Base-by-base conservation (phyloP, 2,329 filamentous ascomycete genomes). In the Aspergillus fumigatiaffinis region DNA sequence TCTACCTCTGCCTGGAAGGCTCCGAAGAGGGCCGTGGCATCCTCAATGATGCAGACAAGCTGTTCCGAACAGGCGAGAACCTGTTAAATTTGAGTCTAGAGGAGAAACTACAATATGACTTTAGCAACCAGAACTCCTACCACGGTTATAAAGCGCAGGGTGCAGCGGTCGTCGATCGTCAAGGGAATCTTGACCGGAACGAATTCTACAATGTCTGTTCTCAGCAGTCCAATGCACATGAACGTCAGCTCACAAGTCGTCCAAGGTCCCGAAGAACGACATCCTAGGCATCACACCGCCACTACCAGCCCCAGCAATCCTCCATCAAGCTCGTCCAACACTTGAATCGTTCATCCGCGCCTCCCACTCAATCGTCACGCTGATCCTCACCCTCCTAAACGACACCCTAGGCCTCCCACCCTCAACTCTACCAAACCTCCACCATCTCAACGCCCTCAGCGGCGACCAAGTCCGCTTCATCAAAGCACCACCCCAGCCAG, bases 391-490 rank as follows among this genome's bases (percentile, higher is more conserved):
- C 2, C 68, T 77, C 6, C 68, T 84, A 29, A 79, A 81, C 58
- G 61, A 69, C 0, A 74, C 75, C 38, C 73, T 84, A 1, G 67
- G 66, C 1, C 72, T 84, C 3, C 69, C 74, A 3, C 57, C 67
- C 1, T 72, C 72, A 12, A 79, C 74, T 0, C 68, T 84, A 0
- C 59, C 73, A 20, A 69, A 74, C n/a, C 64, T 84, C 4, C 83
- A 84, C 66, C 69, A 73, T 4, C 66, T 81, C 2, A 42, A 69
- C 12, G 66, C 68, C 4, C 50, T 57, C n/a, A 80, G 77, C 23
- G 81, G 81, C 25, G 79, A 83, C 64, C 80, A 82, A 60, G 76
- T 84, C n/a, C 79, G 82, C 38, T 80, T 84, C 65, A 74, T 82
- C 29, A 77, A 76, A 63, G 76, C 78, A 1, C 79, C 80, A 6